These are phyloP conservation scores for Arxiozyma heterogenica DNA, from an alignment of 1,139 yeast species.

Conservation along the genomic window DNA sequence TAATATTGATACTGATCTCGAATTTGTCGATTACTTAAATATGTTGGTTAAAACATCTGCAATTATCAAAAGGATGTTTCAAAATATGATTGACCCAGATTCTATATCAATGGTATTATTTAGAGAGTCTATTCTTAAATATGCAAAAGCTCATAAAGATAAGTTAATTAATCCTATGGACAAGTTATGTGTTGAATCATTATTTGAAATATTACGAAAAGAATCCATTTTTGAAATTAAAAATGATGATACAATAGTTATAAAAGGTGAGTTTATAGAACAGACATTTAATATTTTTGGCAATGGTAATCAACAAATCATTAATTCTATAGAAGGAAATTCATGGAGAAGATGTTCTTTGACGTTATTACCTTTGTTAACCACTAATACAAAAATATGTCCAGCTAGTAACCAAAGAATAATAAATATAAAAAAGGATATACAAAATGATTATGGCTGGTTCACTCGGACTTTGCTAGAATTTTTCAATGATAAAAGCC, in stretches of 20 bases:
- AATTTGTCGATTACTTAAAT: conserved; percentile 22
- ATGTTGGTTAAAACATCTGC: conserved; percentile 16
- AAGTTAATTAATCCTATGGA: conserved; percentile 26
- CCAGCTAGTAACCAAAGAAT: conserved; percentile 31
- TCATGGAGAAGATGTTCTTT: conserved; percentile 33
- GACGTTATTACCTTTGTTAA: conserved; percentile 32
- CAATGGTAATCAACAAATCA: conserved; percentile 10
- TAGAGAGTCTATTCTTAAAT: conserved; percentile 23
- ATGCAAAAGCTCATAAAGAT: conserved; percentile 19
- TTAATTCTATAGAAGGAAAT: conserved; percentile 27
- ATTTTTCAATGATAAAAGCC: conserved; percentile 19
- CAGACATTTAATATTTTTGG: conserved; percentile 26
- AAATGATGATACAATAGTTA: conserved; percentile 4
- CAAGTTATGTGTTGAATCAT: conserved; percentile 23
- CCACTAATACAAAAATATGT: conserved; percentile 31
- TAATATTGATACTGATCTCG: conserved; percentile 3
- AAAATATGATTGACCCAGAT: conserved; percentile 22
- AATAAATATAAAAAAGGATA: conserved; percentile 29
- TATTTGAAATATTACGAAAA: conserved; percentile 16
- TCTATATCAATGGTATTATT: conserved; percentile 19
- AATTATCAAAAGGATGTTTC: conserved; percentile 18
- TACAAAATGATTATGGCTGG: conserved; percentile 29
- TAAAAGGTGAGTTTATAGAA: conserved; percentile 28
- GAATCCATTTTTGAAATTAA: conserved; percentile 5
- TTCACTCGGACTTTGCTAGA: conserved; percentile 26